Percentiles rank a stretch among this genome's conserved stretches.
Evolutionary conservation across 2,329 filamentous ascomycete genomes (phyloP).

Genomic region (Neofusicoccum ribis): DNA sequence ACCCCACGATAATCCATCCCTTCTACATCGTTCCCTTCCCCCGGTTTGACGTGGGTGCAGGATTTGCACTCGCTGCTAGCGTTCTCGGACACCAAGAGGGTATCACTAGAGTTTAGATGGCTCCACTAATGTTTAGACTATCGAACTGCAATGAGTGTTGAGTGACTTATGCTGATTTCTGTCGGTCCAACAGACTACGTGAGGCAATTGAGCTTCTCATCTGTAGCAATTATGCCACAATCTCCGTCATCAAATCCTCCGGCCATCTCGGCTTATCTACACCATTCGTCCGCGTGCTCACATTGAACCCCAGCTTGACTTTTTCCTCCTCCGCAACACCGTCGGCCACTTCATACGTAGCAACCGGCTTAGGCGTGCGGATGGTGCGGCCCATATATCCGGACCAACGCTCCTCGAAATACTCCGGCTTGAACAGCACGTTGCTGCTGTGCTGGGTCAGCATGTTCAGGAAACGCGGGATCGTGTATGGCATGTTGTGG

Average conservation of each 20-base stretch:
- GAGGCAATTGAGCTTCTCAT: no score
- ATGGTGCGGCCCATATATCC: background rate
- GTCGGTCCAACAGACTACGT: no score
- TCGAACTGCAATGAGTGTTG: no score
- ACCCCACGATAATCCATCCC: no score
- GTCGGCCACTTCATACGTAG: background rate
- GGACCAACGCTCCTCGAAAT: background rate
- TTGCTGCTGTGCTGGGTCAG: background rate
- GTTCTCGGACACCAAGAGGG: no score
- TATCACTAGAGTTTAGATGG: no score
- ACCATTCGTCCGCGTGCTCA: conserved; percentile 54
- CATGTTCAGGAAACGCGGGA: background rate
- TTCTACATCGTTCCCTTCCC: no score
- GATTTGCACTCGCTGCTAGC: no score
- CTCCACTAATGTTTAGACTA: no score
- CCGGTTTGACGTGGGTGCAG: no score
- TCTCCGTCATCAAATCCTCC: conserved; percentile 42
- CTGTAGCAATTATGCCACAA: conserved; percentile 29
- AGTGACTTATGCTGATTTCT: no score
- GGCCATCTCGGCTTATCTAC: conserved; percentile 53
- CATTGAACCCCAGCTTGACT: conserved; percentile 47
- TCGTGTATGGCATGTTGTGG: background rate
- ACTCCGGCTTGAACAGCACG: background rate
- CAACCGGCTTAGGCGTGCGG: background rate
- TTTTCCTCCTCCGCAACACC: conserved; percentile 28